Percentiles rank a stretch among this genome's conserved stretches.
Evolutionary conservation across 2,329 filamentous ascomycete species (phyloP).

Genomic region (Pseudogymnoascus sp.): DNA sequence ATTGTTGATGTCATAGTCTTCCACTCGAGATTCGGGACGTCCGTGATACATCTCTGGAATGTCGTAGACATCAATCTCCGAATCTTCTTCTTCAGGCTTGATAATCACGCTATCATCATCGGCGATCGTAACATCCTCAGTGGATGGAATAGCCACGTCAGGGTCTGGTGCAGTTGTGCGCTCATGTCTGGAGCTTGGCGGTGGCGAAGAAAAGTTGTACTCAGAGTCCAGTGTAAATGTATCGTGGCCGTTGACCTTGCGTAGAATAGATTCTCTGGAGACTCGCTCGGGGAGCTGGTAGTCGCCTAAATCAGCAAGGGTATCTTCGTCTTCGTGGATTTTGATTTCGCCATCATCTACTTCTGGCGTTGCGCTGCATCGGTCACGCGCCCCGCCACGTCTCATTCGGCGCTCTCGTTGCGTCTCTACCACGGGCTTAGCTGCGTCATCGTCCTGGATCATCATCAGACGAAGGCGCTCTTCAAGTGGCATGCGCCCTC

Average conservation of each 20-base stretch:
- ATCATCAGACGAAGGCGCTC: slow-evolving; percentile 85
- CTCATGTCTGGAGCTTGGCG: slow-evolving; percentile 27
- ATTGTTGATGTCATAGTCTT: slow-evolving; percentile 48
- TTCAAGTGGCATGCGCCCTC: slow-evolving; percentile 73
- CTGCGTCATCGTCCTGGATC: slow-evolving; percentile 59
- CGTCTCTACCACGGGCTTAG: slow-evolving; percentile 54
- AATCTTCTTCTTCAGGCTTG: slow-evolving; percentile 54
- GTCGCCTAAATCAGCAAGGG: slow-evolving; percentile 52
- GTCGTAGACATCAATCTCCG: slow-evolving; percentile 57
- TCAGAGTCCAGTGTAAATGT: slow-evolving; percentile 52
- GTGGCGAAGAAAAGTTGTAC: slow-evolving; percentile 57
- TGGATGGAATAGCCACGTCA: slow-evolving; percentile 81
- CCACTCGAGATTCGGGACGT: slow-evolving; percentile 40
- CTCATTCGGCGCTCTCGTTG: slow-evolving; percentile 64
- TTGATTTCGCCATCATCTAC: slow-evolving; percentile 24
- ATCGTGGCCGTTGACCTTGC: slow-evolving; percentile 67
- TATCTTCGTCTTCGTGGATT: slow-evolving; percentile 51
- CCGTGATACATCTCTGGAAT: slow-evolving; percentile 59
- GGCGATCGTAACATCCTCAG: slow-evolving; percentile 59
- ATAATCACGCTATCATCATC: slow-evolving; percentile 57
- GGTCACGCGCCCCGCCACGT: slow-evolving; percentile 48
- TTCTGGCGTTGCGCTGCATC: slow-evolving; percentile 27
- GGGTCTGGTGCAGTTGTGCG: slow-evolving; percentile 48
- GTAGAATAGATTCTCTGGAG: slow-evolving; percentile 87
- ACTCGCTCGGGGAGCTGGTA: slow-evolving; percentile 70